phyloP scores from a whole-genome alignment of 2,329 filamentous ascomycete species.

The Aspergillus pseudotamarii region DNA sequence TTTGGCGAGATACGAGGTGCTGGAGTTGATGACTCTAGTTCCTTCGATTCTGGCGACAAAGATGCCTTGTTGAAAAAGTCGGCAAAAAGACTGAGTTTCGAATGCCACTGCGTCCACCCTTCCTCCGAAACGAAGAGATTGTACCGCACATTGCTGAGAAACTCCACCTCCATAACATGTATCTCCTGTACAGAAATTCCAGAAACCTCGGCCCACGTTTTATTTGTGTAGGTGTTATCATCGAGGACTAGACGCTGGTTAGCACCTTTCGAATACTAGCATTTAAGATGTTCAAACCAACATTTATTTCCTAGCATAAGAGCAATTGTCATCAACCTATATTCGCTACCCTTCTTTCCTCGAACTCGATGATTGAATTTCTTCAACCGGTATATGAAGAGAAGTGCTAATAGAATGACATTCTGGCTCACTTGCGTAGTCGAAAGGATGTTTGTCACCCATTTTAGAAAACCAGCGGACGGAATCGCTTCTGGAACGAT shows the following conservation, averaged over 20 bases:
- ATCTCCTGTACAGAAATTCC: constrained; percentile 92
- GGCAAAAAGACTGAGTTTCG: constrained; percentile 78
- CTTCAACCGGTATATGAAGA: constrained; percentile 94
- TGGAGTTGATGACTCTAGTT: constrained; percentile 32
- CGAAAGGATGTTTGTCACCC: constrained; percentile 86
- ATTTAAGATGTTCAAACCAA: constrained; percentile 37
- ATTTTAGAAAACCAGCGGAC: constrained; percentile 81
- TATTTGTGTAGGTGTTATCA: constrained; percentile 99
- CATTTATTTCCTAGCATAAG: constrained; percentile 98
- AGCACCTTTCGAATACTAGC: neutral
- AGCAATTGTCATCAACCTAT: constrained; percentile 86
- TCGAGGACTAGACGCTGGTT: constrained; percentile 69
- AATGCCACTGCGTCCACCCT: constrained; percentile 87
- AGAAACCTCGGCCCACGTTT: constrained; percentile 98
- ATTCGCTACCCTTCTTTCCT: constrained; percentile 91
- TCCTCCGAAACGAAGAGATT: constrained; percentile 82
- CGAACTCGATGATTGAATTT: constrained; percentile 85
- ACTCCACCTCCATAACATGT: constrained; percentile 99
- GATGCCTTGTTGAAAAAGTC: constrained; percentile 77
- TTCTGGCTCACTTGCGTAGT: constrained; percentile 97
- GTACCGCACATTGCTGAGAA: constrained; percentile 97
- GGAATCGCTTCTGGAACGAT: constrained; percentile 75
- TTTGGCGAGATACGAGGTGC: constrained; percentile 39
- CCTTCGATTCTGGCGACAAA: constrained; percentile 44
- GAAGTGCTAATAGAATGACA: constrained; percentile 82